Base-by-base conservation (phyloP, 1,284 basidiomycete species). In the Ganoderma sinense region DNA sequence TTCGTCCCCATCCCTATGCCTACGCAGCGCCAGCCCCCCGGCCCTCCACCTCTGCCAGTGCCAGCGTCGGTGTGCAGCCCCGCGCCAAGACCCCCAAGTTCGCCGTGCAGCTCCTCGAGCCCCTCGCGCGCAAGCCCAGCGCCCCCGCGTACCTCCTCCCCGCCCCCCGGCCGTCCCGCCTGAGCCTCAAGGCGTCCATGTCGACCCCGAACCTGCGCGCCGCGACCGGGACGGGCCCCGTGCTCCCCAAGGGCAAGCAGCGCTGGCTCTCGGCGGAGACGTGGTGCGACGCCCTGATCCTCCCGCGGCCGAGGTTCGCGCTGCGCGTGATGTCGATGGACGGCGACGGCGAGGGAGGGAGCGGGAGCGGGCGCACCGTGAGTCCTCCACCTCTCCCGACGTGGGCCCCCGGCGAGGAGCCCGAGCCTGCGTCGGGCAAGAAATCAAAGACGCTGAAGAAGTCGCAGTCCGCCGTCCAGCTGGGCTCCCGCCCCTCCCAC, bases 251-350 rank as follows among this genome's bases (percentile, higher is more conserved):
- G 77, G 80, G 82, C 26, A 87, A 83, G 71, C 89, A 92, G 48
- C 82, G 88, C 8, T 93, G 91, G 90, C 75, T 93, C 2, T 87
- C 89, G 1, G 87, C 91, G 0, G 91, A 94, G 80, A 89, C 90
- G 13, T 93, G 92, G 91, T 94, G 93, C 79, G 91, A 93, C 74
- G 92, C 92, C 1, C 74, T 94, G 4, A 79, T 94, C 53, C 89
- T 94, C 67, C 93, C 92, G 4, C 86, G 91, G 0, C 93, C 92
- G 6, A 84, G 91, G 62, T 87, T 94, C 73, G 88, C 86, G 75
- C 71, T 89, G 69, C 78, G 79, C 31, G 69, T 77, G 33, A 76
- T 76, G 10, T n/a, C n/a, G n/a, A n/a, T n/a, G n/a, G n/a, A n/a
- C n/a, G n/a, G n/a, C n/a, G n/a, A n/a, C n/a, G n/a, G n/a, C n/a